A percentile compares a stretch with the other conserved stretches of the same genome.
These are phyloP conservation scores for Cryptosporidium viatorum DNA, from an alignment of 169 alveolate species.

Conservation along the genomic window DNA sequence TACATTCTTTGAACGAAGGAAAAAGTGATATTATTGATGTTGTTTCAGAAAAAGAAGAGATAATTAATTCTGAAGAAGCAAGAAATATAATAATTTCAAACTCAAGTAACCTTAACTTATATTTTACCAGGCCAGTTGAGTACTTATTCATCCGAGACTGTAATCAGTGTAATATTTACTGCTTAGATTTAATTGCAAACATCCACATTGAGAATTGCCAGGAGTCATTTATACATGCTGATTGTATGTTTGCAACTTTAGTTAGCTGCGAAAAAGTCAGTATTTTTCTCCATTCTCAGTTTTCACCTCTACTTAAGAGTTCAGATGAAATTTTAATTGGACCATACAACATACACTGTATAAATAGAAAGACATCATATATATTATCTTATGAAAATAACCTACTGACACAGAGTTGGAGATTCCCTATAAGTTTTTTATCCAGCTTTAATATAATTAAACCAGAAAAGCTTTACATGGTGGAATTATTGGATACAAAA, in stretches of 20 bases:
- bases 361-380: slow-evolving; percentile 38
- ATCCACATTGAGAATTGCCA: slow-evolving; percentile 7
- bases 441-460: slow-evolving; percentile 17
- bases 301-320: slow-evolving; percentile 25
- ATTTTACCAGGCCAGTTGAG: slow-evolving; percentile 29
- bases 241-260: slow-evolving; percentile 25
- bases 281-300: slow-evolving; percentile 45
- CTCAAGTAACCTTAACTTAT: slow-evolving; percentile 11
- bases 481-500: slow-evolving; percentile 7
- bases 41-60: not conserved
- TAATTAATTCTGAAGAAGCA: slow-evolving; percentile 1
- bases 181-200: slow-evolving; percentile 23
- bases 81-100: slow-evolving; percentile 13
- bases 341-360: slow-evolving; percentile 50
- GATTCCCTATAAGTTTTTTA: slow-evolving; percentile 6
- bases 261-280: not conserved
- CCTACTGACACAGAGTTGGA: slow-evolving; percentile 27
- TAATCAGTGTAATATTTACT: slow-evolving; percentile 7
- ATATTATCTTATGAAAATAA: slow-evolving; percentile 7
- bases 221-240: not conserved
- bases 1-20: not conserved
- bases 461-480: slow-evolving; percentile 19
- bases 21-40: not conserved
- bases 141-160: not conserved
- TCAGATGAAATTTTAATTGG: slow-evolving; percentile 18